Base-by-base conservation (phyloP, 202 grass and related monocot species). In the Carex arenaria region DNA sequence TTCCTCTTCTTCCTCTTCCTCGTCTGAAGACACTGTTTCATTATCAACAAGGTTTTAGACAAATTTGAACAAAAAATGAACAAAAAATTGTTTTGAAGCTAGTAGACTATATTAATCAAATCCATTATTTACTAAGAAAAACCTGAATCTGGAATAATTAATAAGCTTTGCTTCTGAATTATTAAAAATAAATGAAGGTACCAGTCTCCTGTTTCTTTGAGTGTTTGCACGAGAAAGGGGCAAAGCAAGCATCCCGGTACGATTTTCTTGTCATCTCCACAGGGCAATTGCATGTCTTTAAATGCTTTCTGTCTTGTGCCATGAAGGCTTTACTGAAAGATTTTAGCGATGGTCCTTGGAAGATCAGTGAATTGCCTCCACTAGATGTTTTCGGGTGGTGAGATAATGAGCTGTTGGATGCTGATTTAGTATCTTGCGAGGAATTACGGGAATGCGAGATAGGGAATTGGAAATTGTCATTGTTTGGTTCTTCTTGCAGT, bases 231-330 rank as follows among this genome's bases (percentile, higher is more conserved):
- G 61, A 67, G 64, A 82, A 82, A 67, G 80, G 80, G 23, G 87
- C 85, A 78, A 98, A 98, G 85, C 95, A 98, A 78, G 92, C 92
- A 40, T 95, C 89, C 78, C 88, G 89, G 72, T 93, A 98, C 7
- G 86, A 95, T 85, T 90, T 98, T 82, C 88, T 93, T 19, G 83
- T 78, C 86, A 91, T 85, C 84, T 98, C 91, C 9, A 87, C 75
- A 17, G 95, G 74, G 73, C 92, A 98, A 83, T 95, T 95, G 78
- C 92, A 98, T n/a, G 86, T 83, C 80, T 91, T 95, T 52, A 95
- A 64, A 20, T 85, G 65, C 87, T 94, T 94, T 73, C 92, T 88
- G 34, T 84, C 82, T 2, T 80, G 78, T 66, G 90, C 88, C 87
- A 90, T 98, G 85, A 90, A 98, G 66, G 87, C 89, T 86, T 95